These are phyloP conservation scores for Pseudomicrostroma phylloplanum DNA, from an alignment of 1,284 basidiomycete species.

Conservation along the genomic window DNA sequence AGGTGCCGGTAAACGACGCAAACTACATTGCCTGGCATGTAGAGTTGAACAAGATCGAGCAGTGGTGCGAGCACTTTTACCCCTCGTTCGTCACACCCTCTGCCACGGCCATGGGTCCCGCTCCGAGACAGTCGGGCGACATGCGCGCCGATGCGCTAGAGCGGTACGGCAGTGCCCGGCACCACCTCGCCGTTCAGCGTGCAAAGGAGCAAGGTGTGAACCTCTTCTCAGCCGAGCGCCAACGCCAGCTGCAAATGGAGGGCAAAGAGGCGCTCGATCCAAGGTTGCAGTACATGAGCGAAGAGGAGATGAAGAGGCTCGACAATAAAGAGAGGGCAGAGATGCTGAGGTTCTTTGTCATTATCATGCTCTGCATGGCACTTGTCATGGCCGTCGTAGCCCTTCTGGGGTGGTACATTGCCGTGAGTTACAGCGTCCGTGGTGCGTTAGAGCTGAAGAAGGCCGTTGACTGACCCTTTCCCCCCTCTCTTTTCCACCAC, in stretches of 20 bases:
- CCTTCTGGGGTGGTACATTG: conserved; percentile 27
- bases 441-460: too few relatives aligned
- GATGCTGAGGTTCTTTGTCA: conserved; percentile 32
- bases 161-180: conserved; percentile 23
- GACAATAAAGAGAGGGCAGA: conserved; percentile 24
- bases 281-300: conserved; percentile 2
- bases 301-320: conserved; percentile 16
- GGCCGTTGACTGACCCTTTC: too few relatives aligned
- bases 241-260: not conserved
- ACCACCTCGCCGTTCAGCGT: not conserved
- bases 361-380: conserved; percentile 27
- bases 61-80: conserved; percentile 46
- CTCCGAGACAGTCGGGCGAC: conserved; percentile 18
- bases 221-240: not conserved
- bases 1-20: conserved; percentile 73
- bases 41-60: conserved; percentile 43
- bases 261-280: conserved; percentile 1
- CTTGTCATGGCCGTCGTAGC: conserved; percentile 28
- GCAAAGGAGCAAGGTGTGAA: not conserved
- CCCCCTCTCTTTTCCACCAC: too few relatives aligned
- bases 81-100: conserved; percentile 32
- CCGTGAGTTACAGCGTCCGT: not conserved
- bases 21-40: conserved; percentile 58
- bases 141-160: conserved; percentile 25
- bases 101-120: conserved; percentile 6